These are phyloP conservation scores for Hamamelis virginiana DNA, from an alignment of 164 flowering plant species.

Conservation along the genomic window DNA sequence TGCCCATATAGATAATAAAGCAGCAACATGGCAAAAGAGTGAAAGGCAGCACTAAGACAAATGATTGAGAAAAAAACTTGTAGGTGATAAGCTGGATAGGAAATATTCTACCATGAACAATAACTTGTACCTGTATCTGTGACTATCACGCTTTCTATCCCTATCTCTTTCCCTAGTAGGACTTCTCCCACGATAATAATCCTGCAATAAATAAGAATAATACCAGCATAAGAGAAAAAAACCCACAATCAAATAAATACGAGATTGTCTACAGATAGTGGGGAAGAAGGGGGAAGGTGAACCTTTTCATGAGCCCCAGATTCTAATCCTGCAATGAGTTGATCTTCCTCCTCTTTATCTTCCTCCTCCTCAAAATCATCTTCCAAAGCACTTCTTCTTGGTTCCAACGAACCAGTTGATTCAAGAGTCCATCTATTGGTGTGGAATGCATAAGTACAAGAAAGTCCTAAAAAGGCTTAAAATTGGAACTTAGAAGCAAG, in stretches of 20 bases:
- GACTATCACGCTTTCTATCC: constrained; percentile 82
- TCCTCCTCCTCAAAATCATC: constrained; percentile 99
- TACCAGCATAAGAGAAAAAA: neutral
- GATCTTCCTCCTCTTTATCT: constrained; percentile 89
- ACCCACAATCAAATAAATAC: neutral
- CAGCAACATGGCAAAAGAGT: neutral
- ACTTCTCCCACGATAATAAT: constrained; percentile 75
- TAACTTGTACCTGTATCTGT: constrained; percentile 71
- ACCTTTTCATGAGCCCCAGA: constrained; percentile 68
- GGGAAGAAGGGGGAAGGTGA: neutral
- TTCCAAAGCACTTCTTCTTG: constrained; percentile 94
- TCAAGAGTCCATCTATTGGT: constrained; percentile 81
- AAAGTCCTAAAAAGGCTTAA: neutral
- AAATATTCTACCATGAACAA: too few relatives aligned
- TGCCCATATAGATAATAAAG: too few relatives aligned
- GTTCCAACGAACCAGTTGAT: constrained; percentile 63
- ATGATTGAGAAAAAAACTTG: too few relatives aligned
- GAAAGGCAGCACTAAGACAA: neutral
- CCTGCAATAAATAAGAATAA: constrained; percentile 38
- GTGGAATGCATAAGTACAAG: neutral
- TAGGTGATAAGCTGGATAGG: too few relatives aligned
- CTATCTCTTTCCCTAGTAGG: constrained; percentile 87
- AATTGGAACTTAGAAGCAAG: neutral
- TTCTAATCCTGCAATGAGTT: constrained; percentile 49
- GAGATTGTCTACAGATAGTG: neutral